A percentile compares a stretch with the other conserved stretches of the same genome.
phyloP scores from a whole-genome alignment of 2,329 filamentous ascomycete genomes.

The Colletotrichum siamense region DNA sequence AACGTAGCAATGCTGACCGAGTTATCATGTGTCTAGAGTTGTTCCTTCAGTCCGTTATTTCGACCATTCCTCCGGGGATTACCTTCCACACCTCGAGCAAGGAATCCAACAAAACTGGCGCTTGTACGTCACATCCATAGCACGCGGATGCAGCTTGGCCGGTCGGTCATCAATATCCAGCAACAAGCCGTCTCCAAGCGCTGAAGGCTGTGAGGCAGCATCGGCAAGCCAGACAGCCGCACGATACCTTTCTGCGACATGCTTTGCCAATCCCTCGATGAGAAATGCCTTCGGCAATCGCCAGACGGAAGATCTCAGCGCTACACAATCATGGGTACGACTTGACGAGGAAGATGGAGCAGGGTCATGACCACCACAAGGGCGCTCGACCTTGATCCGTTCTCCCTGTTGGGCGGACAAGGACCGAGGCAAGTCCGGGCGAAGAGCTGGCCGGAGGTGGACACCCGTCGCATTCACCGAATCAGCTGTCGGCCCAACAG shows the following conservation, averaged over 20 bases:
- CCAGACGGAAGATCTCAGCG: not conserved
- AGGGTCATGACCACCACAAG: not conserved
- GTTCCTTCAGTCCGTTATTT: not conserved
- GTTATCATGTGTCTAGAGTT: not conserved
- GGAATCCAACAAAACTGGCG: not conserved
- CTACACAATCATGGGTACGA: not conserved
- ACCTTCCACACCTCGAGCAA: not conserved
- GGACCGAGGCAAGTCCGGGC: not conserved
- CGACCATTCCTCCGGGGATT: not conserved
- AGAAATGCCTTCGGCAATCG: not conserved
- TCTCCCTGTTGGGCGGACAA: not conserved
- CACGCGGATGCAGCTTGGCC: not conserved
- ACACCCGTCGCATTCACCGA: not conserved
- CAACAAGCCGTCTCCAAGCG: not conserved
- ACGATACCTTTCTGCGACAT: not conserved
- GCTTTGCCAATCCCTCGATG: not conserved
- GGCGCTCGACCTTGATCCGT: not conserved
- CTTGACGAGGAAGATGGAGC: not conserved
- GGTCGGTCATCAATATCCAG: not conserved
- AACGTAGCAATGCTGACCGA: not conserved
- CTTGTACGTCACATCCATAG: not conserved
- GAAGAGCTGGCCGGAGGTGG: not conserved
- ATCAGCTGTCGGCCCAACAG: not conserved
- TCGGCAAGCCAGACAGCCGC: not conserved
- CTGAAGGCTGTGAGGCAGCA: not conserved